These are phyloP conservation scores for Skeletonema costatum DNA, from an alignment of 108 stramenopile species.

Conservation along the genomic window DNA sequence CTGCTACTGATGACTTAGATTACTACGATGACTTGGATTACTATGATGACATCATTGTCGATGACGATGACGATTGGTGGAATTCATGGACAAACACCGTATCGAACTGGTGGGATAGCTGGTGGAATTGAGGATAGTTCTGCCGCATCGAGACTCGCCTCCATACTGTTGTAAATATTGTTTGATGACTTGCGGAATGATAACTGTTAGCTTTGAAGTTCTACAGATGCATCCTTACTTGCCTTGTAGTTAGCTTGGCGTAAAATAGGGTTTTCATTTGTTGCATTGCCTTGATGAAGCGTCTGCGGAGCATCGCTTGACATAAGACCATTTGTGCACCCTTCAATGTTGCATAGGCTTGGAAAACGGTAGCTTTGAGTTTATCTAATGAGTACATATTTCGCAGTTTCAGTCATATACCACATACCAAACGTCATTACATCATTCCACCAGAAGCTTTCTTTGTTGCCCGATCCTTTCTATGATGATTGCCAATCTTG, in stretches of 20 bases:
- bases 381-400: too few relatives aligned
- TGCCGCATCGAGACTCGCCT: not conserved
- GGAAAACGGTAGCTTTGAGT: too few relatives aligned
- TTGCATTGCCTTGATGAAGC: too few relatives aligned
- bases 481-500: slow-evolving; percentile 64
- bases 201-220: not conserved
- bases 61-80: not conserved
- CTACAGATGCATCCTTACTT: not conserved
- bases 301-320: too few relatives aligned
- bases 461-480: slow-evolving; percentile 61
- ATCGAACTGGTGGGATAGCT: not conserved
- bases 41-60: too few relatives aligned
- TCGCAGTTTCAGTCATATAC: not conserved
- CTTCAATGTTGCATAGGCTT: too few relatives aligned
- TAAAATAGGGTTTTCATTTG: too few relatives aligned
- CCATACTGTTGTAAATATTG: not conserved
- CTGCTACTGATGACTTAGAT: not conserved
- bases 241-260: too few relatives aligned
- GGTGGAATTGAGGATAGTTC: not conserved
- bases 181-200: not conserved
- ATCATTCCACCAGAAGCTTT: slow-evolving; percentile 52
- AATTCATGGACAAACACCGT: not conserved
- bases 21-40: too few relatives aligned
- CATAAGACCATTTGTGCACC: too few relatives aligned
- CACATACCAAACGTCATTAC: not conserved